Base-by-base conservation (phyloP, 495 filamentous ascomycete species). In the Viridothelium virens region DNA sequence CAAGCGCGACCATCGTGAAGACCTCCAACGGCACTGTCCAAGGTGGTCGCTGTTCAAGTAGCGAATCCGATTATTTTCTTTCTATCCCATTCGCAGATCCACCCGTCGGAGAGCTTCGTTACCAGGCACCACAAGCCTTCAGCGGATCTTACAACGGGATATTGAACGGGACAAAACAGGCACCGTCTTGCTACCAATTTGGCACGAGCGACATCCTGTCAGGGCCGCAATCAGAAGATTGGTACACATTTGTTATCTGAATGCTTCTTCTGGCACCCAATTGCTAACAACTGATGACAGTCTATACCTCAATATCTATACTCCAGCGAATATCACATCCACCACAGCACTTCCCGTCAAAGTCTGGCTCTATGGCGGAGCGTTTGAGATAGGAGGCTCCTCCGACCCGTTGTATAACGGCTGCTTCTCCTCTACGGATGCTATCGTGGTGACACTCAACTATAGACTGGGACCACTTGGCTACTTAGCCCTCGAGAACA, bases 281-380 rank as follows among this genome's bases (percentile, higher is more conserved):
- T 46, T 46, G 41, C 41, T 46, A 46, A 46, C 14, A 46, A 74
- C 71, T 64, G 79, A 81, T 66, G 80, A 81, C 65, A 82, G 80
- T 50, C 72, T 82, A 64, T 75, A 72, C 41, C 69, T 82, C 44
- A 82, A 82, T 67, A 68, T 82, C 14, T 82, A 78, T 74, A 71
- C 78, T 75, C 33, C 75, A 7, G 75, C 74, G 53, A 65, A 68
- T 25, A 59, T 63, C 18, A 61, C 0, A 33, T 31, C 10, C 11
- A 65, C 48, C 33, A 61, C 61, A 41, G 77, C 77, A 77, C 79
- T 66, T 63, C 75, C 77, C 5, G 78, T 81, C 33, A 64, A 75
- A 48, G 50, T 78, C 18, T 71, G 62, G 39, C 69, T 80, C 61
- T 68, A 80, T 63, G 78, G 79, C 56, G 78, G 78, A 11, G 65